phyloP scores from a whole-genome alignment of 2,329 filamentous ascomycete species.

The Xylaria sp. region DNA sequence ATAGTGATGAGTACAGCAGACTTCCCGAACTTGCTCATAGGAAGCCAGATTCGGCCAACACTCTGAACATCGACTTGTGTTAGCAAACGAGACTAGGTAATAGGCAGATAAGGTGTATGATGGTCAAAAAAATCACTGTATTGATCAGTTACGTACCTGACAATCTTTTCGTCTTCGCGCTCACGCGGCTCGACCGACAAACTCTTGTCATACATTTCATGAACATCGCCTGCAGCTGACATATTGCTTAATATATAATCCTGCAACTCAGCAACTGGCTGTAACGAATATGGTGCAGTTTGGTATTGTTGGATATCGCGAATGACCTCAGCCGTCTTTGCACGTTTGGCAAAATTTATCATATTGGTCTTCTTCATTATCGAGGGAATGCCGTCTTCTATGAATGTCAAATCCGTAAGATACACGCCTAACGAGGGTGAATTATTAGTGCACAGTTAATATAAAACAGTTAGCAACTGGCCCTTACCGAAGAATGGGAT shows the following conservation, averaged over 20 bases:
- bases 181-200: slow-evolving; percentile 91
- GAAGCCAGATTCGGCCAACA: slow-evolving; percentile 66
- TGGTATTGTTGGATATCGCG: slow-evolving; percentile 99
- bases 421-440: slow-evolving; percentile 73
- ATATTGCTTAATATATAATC: slow-evolving; percentile 97
- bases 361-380: slow-evolving; percentile 95
- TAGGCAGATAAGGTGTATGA: neutral
- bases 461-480: neutral
- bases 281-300: slow-evolving; percentile 92
- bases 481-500: slow-evolving; percentile 93
- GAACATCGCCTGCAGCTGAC: slow-evolving; percentile 92
- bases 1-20: neutral
- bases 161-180: slow-evolving; percentile 98
- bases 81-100: slow-evolving; percentile 32
- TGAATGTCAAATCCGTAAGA: slow-evolving; percentile 95
- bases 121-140: slow-evolving; percentile 5
- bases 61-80: slow-evolving; percentile 47
- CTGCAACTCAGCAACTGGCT: slow-evolving; percentile 88
- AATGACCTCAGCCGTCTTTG: slow-evolving; percentile 97
- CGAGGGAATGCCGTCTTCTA: slow-evolving; percentile 96
- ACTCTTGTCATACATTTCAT: slow-evolving; percentile 99
- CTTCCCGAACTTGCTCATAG: slow-evolving; percentile 49
- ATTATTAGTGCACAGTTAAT: slow-evolving; percentile 7
- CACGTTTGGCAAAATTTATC: slow-evolving; percentile 98
- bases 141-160: slow-evolving; percentile 70